These are phyloP conservation scores for Brassica hybrid DNA, from an alignment of 441 rosid genomes.

Conservation along the genomic window DNA sequence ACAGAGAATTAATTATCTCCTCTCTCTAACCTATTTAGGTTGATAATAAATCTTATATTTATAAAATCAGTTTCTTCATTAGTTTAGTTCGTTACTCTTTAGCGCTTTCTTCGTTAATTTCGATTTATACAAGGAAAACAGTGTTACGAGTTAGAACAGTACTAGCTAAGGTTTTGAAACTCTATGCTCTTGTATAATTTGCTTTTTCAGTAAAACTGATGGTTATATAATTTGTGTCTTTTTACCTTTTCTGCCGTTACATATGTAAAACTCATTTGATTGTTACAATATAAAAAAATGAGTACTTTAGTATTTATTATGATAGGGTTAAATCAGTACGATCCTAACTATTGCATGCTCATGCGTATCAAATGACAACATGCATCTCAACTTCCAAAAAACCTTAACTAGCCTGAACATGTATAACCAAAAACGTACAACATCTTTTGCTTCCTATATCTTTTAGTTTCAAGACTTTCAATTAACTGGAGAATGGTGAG, in stretches of 20 bases:
- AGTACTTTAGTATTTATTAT: neutral
- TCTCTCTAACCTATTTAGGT: conserved; percentile 9
- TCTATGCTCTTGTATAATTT: neutral
- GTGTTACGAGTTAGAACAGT: neutral
- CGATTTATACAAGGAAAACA: neutral
- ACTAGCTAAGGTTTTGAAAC: neutral
- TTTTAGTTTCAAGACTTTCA: neutral
- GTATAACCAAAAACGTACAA: conserved; percentile 5
- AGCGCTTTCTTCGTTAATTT: neutral
- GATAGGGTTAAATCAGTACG: neutral
- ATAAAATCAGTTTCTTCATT: conserved; percentile 1
- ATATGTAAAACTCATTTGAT: neutral
- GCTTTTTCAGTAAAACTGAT: conserved; percentile 1
- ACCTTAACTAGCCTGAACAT: neutral
- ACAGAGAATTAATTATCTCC: no score
- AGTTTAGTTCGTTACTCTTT: neutral
- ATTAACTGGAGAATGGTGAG: neutral
- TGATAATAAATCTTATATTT: neutral
- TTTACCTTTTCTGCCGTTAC: conserved; percentile 1
- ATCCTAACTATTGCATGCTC: conserved; percentile 14
- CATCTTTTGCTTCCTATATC: neutral
- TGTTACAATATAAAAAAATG: neutral
- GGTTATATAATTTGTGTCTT: neutral
- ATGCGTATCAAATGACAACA: conserved; percentile 19
- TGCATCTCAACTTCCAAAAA: conserved; percentile 1